Evolutionary conservation across 2,329 filamentous ascomycete genomes (phyloP).

Genomic region (Chaetoscypha palmicola): DNA sequence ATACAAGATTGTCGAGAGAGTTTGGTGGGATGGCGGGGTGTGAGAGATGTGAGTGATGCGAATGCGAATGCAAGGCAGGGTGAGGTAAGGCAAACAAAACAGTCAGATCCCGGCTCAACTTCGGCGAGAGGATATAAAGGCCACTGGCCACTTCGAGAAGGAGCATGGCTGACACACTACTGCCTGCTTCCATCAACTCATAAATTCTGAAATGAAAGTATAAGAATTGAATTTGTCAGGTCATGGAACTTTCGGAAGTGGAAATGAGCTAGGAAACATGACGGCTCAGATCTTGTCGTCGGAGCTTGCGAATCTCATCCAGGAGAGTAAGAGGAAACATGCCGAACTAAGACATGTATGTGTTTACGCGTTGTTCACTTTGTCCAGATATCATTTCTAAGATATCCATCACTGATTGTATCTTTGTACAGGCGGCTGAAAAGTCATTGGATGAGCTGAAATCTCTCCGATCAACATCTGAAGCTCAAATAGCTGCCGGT

Average conservation of each 20-base stretch:
- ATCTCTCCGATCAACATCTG: conserved; percentile 63
- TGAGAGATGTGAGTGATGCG: too few species aligned
- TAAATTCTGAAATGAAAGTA: too few species aligned
- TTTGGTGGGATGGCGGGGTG: neutral
- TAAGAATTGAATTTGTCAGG: conserved; percentile 7
- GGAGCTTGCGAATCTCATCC: conserved; percentile 83
- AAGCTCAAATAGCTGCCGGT: conserved; percentile 45
- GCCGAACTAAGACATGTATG: conserved; percentile 76
- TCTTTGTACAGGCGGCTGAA: conserved; percentile 67
- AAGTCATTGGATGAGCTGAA: conserved; percentile 89
- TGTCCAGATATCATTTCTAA: neutral
- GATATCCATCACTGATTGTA: neutral
- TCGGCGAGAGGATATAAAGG: conserved; percentile 13
- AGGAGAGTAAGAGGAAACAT: conserved; percentile 94
- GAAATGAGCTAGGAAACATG: conserved; percentile 58
- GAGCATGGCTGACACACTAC: neutral
- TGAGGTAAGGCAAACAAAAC: neutral
- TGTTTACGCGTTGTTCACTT: conserved; percentile 12
- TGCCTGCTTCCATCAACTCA: too few species aligned
- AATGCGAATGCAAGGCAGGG: neutral
- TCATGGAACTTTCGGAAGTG: conserved; percentile 19
- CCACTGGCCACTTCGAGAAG: conserved; percentile 15
- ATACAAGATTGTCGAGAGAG: too few species aligned
- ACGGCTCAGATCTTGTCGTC: conserved; percentile 83
- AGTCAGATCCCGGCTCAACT: conserved; percentile 13